Evolutionary conservation across 208 protist genomes (phyloP).

Genomic region (Crithidia mellificae): DNA sequence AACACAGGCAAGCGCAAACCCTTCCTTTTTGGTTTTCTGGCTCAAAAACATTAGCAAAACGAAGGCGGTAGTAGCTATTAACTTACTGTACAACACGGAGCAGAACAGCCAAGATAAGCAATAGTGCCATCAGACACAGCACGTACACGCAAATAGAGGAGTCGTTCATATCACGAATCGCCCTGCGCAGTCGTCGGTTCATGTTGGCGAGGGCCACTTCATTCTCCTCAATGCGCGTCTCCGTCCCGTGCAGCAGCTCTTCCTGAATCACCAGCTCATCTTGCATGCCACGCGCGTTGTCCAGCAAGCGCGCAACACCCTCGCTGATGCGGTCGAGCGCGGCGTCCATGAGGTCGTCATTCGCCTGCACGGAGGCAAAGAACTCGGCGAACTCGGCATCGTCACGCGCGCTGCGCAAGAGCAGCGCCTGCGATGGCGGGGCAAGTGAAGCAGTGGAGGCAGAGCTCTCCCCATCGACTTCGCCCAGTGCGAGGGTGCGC

Average conservation of each 20-base stretch:
- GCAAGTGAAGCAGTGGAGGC: neutral
- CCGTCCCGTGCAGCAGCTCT: slow-evolving; percentile 51
- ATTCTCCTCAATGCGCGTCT: slow-evolving; percentile 42
- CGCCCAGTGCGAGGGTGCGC: neutral
- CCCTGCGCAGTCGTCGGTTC: slow-evolving; percentile 54
- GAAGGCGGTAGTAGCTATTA: no score
- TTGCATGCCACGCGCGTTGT: slow-evolving; percentile 64
- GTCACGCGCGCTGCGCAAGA: slow-evolving; percentile 41
- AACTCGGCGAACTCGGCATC: slow-evolving; percentile 74
- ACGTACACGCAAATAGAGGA: slow-evolving; percentile 59
- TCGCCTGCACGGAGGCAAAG: slow-evolving; percentile 49
- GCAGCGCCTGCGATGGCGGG: slow-evolving; percentile 3
- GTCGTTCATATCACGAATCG: slow-evolving; percentile 58
- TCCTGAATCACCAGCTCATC: slow-evolving; percentile 63
- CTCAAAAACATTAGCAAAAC: no score
- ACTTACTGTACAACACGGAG: slow-evolving; percentile 22
- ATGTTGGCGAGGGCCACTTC: slow-evolving; percentile 46
- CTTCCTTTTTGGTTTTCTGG: no score
- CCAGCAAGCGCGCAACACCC: slow-evolving; percentile 55
- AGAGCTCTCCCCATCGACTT: neutral
- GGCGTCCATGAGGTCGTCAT: slow-evolving; percentile 63
- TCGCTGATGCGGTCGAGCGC: slow-evolving; percentile 64
- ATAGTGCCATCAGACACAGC: slow-evolving; percentile 40
- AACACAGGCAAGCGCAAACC: no score
- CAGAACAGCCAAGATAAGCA: slow-evolving; percentile 43